Percentiles rank a stretch among this genome's conserved stretches.
phyloP scores from a whole-genome alignment of 2,329 filamentous ascomycete genomes.

The Talaromyces piceae region DNA sequence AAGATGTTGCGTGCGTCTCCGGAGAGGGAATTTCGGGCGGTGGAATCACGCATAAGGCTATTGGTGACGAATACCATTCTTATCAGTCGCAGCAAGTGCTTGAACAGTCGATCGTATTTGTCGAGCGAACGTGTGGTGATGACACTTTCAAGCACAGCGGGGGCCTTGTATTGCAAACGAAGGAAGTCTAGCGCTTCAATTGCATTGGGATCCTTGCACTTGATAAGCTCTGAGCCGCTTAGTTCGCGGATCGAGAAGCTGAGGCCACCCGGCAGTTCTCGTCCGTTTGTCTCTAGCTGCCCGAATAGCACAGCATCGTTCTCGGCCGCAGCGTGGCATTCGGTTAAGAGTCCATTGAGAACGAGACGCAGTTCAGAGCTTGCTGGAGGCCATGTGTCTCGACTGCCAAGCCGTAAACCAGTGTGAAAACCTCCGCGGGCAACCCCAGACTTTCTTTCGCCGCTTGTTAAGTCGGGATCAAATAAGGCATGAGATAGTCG shows the following conservation, averaged over 20 bases:
- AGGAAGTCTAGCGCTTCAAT: conserved; percentile 92
- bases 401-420: conserved; percentile 73
- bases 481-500: conserved; percentile 78
- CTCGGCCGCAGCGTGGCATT: conserved; percentile 53
- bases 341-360: conserved; percentile 74
- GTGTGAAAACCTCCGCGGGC: conserved; percentile 64
- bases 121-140: conserved; percentile 63
- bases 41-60: conserved; percentile 55
- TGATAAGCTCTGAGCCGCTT: conserved; percentile 67
- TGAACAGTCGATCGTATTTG: conserved; percentile 83
- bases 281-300: conserved; percentile 16
- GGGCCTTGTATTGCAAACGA: conserved; percentile 73
- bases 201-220: conserved; percentile 72
- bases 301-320: conserved; percentile 12
- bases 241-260: conserved; percentile 83
- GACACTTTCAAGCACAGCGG: conserved; percentile 61
- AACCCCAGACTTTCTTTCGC: conserved; percentile 64
- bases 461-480: conserved; percentile 70
- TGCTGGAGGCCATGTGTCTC: conserved; percentile 84
- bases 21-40: conserved; percentile 24
- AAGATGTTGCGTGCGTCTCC: conserved; percentile 33
- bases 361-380: conserved; percentile 88
- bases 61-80: conserved; percentile 72
- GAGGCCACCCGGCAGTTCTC: conserved; percentile 57
- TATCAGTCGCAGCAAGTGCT: conserved; percentile 65